Percentiles rank a stretch among this genome's conserved stretches.
phyloP scores from a whole-genome alignment of 306 rosid species.

The Acacia melanoxylon region DNA sequence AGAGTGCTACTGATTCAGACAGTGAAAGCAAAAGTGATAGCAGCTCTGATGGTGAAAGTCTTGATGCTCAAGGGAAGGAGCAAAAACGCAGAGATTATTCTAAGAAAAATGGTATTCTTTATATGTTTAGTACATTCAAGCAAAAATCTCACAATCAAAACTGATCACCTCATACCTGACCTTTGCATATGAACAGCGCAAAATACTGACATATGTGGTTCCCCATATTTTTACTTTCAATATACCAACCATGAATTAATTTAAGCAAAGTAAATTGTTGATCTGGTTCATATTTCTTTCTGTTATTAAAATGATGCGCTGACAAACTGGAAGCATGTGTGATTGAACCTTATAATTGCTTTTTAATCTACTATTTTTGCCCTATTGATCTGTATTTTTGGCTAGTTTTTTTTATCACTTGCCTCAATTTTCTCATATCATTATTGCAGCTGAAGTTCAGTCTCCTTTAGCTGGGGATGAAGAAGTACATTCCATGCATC shows the following conservation, averaged over 20 bases:
- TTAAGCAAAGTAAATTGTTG: too few relatives aligned
- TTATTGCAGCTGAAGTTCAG: slow-evolving; percentile 41
- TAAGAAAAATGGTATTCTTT: slow-evolving; percentile 53
- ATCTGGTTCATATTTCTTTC: background rate
- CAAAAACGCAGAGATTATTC: slow-evolving; percentile 43
- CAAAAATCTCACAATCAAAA: background rate
- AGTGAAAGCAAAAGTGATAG: slow-evolving; percentile 53
- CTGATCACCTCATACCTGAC: background rate
- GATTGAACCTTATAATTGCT: background rate
- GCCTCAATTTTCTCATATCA: background rate
- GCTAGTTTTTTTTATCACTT: background rate
- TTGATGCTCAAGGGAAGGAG: slow-evolving; percentile 44
- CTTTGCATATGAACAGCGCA: background rate
- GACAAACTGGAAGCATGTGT: background rate
- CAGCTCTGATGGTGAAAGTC: slow-evolving; percentile 48
- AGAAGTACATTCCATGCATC: slow-evolving; percentile 37
- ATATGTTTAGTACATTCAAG: background rate
- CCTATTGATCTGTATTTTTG: background rate
- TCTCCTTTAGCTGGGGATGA: slow-evolving; percentile 38
- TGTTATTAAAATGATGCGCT: background rate
- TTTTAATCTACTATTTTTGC: background rate
- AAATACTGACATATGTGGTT: background rate
- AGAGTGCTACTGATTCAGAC: slow-evolving; percentile 58
- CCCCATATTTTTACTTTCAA: background rate
- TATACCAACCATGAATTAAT: background rate